Base-by-base conservation (phyloP, 371 early-diverging fungal genomes). In the Rhizopus delemar region DNA sequence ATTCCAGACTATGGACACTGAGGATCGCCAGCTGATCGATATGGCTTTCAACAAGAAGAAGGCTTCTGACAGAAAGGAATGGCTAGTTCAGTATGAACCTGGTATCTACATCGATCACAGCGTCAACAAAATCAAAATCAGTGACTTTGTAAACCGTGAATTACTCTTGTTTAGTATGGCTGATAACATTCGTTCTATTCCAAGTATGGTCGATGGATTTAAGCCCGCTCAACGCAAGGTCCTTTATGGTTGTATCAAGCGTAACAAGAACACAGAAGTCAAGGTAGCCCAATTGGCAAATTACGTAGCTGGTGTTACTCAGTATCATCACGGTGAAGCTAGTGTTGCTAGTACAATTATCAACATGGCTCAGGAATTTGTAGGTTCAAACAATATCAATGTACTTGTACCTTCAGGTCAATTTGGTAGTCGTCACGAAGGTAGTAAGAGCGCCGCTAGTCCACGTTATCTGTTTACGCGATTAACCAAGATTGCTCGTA, bases 171-270 rank as follows among this genome's bases (percentile, higher is more conserved):
- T 98, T 81, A 91, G 82, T 70, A 94, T 98, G 84, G 99, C 99
- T 0, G 99, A 99, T 72, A 99, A 99, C 67, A 82, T 91, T 12
- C 89, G 99, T 39, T 96, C 97, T 1, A 99, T 99, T 64, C 99
- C 99, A 3, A 93, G 88, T n/a, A 81, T 94, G 8, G 89, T 99
- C 1, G 99, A 99, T 76, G 99, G 99, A 3, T 82, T 99, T 31
- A 99, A 99, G 75, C 99, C 99, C 4, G 98, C 97, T 29, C 99
- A 99, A 75, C 88, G 99, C 66, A 99, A 99, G 75, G 95, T 99
- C 39, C 68, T 99, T 41, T 99, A 87, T 81, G 87, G 90, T 35
- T 91, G 95, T 63, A 93, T 98, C 69, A 96, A 97, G 66, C 87
- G 93, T 57, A 94, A 95, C 58, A 77, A 85, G 35, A 86, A 81